Evolutionary conservation across 2,329 filamentous ascomycete species (phyloP), one percentile per base, ranked within the genome.

Genomic region (Geosmithia morbida): DNA sequence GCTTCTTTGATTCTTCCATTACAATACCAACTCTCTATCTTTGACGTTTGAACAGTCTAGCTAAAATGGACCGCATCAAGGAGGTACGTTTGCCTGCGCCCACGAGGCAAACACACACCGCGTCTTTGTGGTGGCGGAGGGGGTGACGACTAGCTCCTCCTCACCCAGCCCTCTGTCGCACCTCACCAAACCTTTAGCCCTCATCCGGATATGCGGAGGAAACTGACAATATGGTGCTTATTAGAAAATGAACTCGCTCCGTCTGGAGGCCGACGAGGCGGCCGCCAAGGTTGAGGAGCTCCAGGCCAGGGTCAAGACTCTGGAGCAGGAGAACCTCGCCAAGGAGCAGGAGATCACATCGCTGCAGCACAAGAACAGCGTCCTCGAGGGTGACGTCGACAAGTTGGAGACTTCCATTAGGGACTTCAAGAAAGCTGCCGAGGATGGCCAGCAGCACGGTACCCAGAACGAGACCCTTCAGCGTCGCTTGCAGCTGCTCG

Each of bases 321-420:
- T 97, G 54, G 89, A 98, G 72, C 85, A 95, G 69, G 90, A 97
- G 73, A 95, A 88, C 67, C 77, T 95, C 53, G 76, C 84, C 64
- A 97, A 97, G 75, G 92, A 97, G 74, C 89, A 97, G 70, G 90
- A 97, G 67, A 94, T 97, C 68, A 94, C 86, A 56, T 97, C 92
- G 47, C 80, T 97, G 60, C 81, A 84, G 64, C 90, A 97, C 83
- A 94, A 90, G 75, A 96, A 95, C 72, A 80, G 81, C 61, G 75
- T 95, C 51, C 83, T 97, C 51, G 92, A 97, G 72, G 59, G 66
- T 53, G 88, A 97, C 65, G 83, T 95, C 56, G 90, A 96, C 73
- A 95, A 95, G 76, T 76, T 94, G 55, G 92, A 97, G 74, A 68
- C 69, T 53, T 71, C 74, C 59, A 77, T 95, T 66, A 87, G 87